Conservation (phyloP, 208 protist species). For the Leishmania aethiopica region DNA sequence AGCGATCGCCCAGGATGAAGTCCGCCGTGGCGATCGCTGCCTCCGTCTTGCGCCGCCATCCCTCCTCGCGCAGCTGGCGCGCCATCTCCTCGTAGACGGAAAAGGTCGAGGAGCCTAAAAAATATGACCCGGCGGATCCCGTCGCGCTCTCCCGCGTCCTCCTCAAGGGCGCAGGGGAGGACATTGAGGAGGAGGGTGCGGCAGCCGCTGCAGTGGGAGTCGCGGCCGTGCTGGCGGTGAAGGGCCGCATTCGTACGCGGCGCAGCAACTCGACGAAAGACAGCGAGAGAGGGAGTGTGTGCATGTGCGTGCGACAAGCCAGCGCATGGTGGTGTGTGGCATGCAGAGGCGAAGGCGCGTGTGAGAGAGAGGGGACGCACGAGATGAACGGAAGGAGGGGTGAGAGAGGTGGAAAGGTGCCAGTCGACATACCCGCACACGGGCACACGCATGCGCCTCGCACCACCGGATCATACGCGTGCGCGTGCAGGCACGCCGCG, state of each 20-base stretch:
- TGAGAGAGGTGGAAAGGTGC: neutral
- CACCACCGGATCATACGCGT: neutral
- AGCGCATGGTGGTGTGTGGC: neutral
- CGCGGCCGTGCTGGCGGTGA: neutral
- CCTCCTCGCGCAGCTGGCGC: conserved; percentile 53
- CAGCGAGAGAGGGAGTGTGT: neutral
- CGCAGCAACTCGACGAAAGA: neutral
- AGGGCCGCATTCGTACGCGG: neutral
- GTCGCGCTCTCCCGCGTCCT: neutral
- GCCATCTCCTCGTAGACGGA: conserved; percentile 89
- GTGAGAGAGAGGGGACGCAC: neutral
- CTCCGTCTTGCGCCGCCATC: conserved; percentile 47
- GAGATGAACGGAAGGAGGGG: neutral
- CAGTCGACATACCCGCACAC: neutral
- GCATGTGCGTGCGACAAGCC: neutral
- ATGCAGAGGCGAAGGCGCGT: neutral
- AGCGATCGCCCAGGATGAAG: conserved; percentile 82
- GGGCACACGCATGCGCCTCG: neutral
- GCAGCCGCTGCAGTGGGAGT: neutral
- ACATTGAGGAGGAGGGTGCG: neutral
- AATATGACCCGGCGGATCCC: conserved; percentile 27
- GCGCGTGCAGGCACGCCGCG: neutral
- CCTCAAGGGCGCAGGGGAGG: neutral
- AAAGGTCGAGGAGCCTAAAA: conserved; percentile 65
- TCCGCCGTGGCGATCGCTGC: conserved; percentile 45